Conservation (phyloP, 441 rosid species). For the Bruguiera hainesii region DNA sequence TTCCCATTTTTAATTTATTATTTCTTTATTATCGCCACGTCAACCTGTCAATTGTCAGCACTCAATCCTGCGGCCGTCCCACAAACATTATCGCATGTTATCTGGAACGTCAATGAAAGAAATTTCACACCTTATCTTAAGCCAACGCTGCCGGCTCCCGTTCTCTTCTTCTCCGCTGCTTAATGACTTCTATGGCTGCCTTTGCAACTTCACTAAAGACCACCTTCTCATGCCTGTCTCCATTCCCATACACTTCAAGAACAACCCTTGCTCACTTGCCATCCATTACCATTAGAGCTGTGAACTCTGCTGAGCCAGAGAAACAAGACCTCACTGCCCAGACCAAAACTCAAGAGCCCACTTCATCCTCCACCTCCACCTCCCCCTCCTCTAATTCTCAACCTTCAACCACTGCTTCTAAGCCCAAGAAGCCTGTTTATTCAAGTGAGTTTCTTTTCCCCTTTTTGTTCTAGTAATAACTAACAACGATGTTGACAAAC, state of each 20-base stretch:
- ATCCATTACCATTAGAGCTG: slow-evolving; percentile 24
- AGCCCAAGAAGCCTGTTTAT: slow-evolving; percentile 76
- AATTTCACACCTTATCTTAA: too few relatives aligned
- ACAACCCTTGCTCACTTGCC: slow-evolving; percentile 22
- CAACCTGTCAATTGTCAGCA: too few relatives aligned
- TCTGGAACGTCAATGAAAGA: too few relatives aligned
- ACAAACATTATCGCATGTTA: too few relatives aligned
- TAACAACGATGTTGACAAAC: too few relatives aligned
- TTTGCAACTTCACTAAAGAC: slow-evolving; percentile 38
- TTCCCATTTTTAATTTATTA: too few relatives aligned
- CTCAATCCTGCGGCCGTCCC: too few relatives aligned
- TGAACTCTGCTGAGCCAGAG: slow-evolving; percentile 44
- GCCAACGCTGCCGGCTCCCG: neutral
- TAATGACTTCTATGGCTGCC: slow-evolving; percentile 38
- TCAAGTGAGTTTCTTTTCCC: slow-evolving; percentile 46
- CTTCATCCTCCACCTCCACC: neutral
- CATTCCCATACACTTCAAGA: slow-evolving; percentile 26
- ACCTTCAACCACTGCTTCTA: slow-evolving; percentile 35
- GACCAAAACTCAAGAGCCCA: slow-evolving; percentile 26
- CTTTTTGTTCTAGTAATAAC: too few relatives aligned
- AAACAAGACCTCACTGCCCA: slow-evolving; percentile 33
- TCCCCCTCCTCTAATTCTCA: slow-evolving; percentile 28
- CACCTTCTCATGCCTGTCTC: slow-evolving; percentile 28
- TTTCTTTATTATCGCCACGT: too few relatives aligned
- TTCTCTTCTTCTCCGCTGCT: neutral